These are phyloP conservation scores for Geotrichum carabidarum DNA, from an alignment of 1,139 yeast genomes.

Conservation along the genomic window DNA sequence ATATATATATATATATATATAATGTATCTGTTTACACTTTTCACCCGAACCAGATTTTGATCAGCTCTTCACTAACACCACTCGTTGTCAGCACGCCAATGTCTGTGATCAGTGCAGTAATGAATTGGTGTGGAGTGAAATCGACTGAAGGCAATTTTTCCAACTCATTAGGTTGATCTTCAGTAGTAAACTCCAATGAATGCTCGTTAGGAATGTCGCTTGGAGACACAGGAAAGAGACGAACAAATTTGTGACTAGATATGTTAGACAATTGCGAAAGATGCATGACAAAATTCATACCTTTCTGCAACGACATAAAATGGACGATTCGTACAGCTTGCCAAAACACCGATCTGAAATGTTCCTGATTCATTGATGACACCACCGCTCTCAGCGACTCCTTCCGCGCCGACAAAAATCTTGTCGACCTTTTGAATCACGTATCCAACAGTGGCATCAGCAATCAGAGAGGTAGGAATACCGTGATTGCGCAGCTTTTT, in stretches of 20 bases:
- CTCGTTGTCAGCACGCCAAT: conserved; percentile 94
- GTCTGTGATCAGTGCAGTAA: conserved; percentile 93
- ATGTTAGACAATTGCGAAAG: not conserved
- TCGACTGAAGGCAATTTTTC: conserved; percentile 56
- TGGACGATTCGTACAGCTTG: conserved; percentile 86
- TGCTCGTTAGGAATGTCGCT: conserved; percentile 75
- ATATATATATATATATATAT: not conserved
- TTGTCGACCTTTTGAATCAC: conserved; percentile 89
- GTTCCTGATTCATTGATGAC: conserved; percentile 94
- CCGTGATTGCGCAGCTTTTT: conserved; percentile 61
- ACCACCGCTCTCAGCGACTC: conserved; percentile 98
- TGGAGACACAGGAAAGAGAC: conserved; percentile 91
- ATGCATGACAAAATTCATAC: not conserved
- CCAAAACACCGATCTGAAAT: conserved; percentile 89
- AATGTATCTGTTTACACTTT: not conserved
- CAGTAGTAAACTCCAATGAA: conserved; percentile 37
- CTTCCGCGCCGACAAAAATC: conserved; percentile 95
- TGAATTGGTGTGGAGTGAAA: conserved; percentile 92
- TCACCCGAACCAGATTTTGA: conserved; percentile 94
- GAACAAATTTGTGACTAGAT: conserved; percentile 78
- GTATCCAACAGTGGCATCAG: conserved; percentile 91
- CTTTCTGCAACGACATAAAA: conserved; percentile 85
- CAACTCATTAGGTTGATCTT: conserved; percentile 27
- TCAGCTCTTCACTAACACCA: conserved; percentile 95
- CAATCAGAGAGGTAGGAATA: conserved; percentile 86